These are phyloP conservation scores for Xylariaceae sp. DNA, from an alignment of 2,329 filamentous ascomycete species.

Conservation along the genomic window DNA sequence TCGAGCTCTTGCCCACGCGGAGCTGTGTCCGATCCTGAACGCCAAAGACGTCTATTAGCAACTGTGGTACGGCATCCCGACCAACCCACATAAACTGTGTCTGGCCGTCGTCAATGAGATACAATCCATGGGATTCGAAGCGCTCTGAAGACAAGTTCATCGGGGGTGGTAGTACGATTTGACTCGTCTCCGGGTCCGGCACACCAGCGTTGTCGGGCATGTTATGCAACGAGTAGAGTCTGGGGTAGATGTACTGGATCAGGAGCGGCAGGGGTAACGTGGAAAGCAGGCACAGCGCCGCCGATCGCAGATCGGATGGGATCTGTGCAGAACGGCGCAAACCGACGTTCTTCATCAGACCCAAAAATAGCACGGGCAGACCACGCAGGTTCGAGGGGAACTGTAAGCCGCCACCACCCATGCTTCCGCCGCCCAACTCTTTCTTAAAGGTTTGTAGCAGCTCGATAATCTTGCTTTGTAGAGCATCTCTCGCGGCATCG, in stretches of 20 bases:
- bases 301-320: slow-evolving; percentile 86
- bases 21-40: slow-evolving; percentile 76
- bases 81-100: slow-evolving; percentile 98
- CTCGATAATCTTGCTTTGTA: slow-evolving; percentile 88
- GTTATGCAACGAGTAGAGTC: slow-evolving; percentile 82
- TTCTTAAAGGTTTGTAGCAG: slow-evolving; percentile 94
- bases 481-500: slow-evolving; percentile 82
- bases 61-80: slow-evolving; percentile 82
- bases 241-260: slow-evolving; percentile 87
- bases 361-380: slow-evolving; percentile 84
- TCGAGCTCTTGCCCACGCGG: slow-evolving; percentile 81
- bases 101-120: slow-evolving; percentile 94
- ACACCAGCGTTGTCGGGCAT: slow-evolving; percentile 93
- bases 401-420: slow-evolving; percentile 83
- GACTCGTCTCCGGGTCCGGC: slow-evolving; percentile 77
- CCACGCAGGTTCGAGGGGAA: slow-evolving; percentile 89
- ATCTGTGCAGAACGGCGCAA: slow-evolving; percentile 91
- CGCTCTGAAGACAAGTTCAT: slow-evolving; percentile 84
- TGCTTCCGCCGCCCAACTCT: slow-evolving; percentile 90
- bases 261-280: slow-evolving; percentile 85
- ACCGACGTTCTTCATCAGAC: slow-evolving; percentile 92
- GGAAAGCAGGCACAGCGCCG: slow-evolving; percentile 87
- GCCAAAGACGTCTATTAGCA: slow-evolving; percentile 86
- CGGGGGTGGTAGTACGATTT: slow-evolving; percentile 80
- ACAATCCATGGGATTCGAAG: slow-evolving; percentile 83